Percentiles rank a stretch among this genome's conserved stretches.
phyloP scores from a whole-genome alignment of 2,329 filamentous ascomycete genomes.

The Tolypocladium guangdongense region DNA sequence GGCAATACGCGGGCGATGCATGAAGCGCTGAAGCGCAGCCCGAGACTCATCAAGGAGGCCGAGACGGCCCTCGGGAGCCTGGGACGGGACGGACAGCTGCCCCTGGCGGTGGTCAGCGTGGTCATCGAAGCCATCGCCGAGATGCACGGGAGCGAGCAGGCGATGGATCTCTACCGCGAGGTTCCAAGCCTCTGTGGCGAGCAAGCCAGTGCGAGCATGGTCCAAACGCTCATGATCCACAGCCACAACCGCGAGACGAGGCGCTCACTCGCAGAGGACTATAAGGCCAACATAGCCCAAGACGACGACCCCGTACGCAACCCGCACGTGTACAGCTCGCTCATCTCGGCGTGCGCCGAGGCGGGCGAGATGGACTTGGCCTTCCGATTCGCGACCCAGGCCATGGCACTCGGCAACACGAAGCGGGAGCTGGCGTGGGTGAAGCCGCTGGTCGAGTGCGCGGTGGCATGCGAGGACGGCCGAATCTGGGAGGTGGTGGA shows the following conservation, averaged over 20 bases:
- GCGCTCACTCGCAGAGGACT: conserved; percentile 17
- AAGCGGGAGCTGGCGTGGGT: conserved; percentile 15
- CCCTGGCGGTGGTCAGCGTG: conserved; percentile 23
- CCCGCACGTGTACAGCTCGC: conserved; percentile 10
- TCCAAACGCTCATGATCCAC: conserved; percentile 20
- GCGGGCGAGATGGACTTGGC: conserved; percentile 21
- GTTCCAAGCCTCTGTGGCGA: conserved; percentile 16
- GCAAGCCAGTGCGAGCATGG: conserved; percentile 12
- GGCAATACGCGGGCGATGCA: conserved; percentile 55
- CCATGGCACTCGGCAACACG: conserved; percentile 1
- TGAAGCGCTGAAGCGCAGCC: conserved; percentile 36
- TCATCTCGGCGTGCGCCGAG: conserved; percentile 18
- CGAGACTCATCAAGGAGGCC: conserved; percentile 35
- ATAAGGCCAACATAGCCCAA: conserved; percentile 12
- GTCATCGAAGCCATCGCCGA: conserved; percentile 23
- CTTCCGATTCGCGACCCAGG: conserved; percentile 17
- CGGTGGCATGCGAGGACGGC: conserved; percentile 16
- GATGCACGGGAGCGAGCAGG: conserved; percentile 16
- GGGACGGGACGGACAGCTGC: conserved; percentile 20
- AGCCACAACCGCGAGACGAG: conserved; percentile 14
- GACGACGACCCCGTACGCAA: conserved; percentile 5
- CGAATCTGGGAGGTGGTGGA: conserved; percentile 23
- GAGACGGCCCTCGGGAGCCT: conserved; percentile 47
- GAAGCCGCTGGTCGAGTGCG: conserved; percentile 14
- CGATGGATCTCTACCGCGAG: conserved; percentile 21